phyloP scores from a whole-genome alignment of 164 flowering plant genomes.

The Kalanchoe fedtschenkoi region DNA sequence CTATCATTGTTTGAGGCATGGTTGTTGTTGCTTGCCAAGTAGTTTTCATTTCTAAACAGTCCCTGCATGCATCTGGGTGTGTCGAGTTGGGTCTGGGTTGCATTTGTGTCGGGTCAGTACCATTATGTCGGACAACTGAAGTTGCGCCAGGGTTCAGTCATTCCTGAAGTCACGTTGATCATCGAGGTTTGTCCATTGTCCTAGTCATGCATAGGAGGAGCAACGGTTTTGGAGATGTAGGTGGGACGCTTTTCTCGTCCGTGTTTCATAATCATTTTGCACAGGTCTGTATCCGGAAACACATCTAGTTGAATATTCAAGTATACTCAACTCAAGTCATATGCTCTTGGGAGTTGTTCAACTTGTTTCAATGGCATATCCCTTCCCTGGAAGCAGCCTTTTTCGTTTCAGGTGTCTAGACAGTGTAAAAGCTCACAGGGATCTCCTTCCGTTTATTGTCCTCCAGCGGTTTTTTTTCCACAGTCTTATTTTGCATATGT shows the following conservation, averaged over 20 bases:
- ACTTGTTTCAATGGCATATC: too few relatives aligned
- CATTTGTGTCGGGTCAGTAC: slow-evolving; percentile 1
- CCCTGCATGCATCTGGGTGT: neutral
- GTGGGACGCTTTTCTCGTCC: neutral
- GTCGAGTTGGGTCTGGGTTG: neutral
- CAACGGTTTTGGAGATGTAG: neutral
- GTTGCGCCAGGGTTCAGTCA: neutral
- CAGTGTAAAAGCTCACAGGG: neutral
- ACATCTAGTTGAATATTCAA: neutral
- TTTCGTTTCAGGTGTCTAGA: neutral
- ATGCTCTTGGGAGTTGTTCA: too few relatives aligned
- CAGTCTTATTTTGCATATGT: neutral
- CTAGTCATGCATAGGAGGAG: slow-evolving; percentile 1
- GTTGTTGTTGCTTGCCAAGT: neutral
- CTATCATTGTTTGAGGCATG: slow-evolving; percentile 50
- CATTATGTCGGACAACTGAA: slow-evolving; percentile 3
- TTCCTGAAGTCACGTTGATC: neutral
- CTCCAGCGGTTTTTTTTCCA: neutral
- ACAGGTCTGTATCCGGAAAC: neutral
- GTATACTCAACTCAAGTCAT: too few relatives aligned
- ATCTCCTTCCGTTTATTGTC: neutral
- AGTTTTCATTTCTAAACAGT: neutral
- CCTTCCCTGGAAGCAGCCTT: neutral
- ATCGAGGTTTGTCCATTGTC: neutral
- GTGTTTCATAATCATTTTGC: neutral